phyloP scores from a whole-genome alignment of 768 basidiomycete species.

The Auricularia auricula-judae region DNA sequence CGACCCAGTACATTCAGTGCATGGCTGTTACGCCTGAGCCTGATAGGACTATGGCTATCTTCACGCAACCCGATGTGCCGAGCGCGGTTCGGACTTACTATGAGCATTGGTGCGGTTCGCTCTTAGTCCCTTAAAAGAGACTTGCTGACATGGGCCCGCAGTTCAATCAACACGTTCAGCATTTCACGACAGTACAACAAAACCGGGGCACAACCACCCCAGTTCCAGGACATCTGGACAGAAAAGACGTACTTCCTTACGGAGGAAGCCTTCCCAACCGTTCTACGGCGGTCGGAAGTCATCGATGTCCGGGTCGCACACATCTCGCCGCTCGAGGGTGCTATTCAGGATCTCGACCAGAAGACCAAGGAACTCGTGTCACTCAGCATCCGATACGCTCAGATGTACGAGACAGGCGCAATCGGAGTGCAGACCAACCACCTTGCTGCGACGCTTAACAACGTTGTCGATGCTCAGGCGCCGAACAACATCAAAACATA shows the following conservation, averaged over 20 bases:
- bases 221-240: conserved; percentile 52
- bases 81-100: conserved; percentile 74
- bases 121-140: too few species aligned
- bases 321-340: conserved; percentile 77
- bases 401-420: conserved; percentile 60
- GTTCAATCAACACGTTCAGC: conserved; percentile 77
- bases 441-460: conserved; percentile 78
- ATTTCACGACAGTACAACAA: conserved; percentile 60
- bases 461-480: conserved; percentile 70
- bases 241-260: conserved; percentile 85
- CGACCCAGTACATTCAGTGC: conserved; percentile 81
- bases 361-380: conserved; percentile 69
- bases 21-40: conserved; percentile 79
- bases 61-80: conserved; percentile 77
- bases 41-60: conserved; percentile 62
- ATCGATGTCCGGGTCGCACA: conserved; percentile 57
- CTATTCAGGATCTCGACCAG: conserved; percentile 67
- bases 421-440: conserved; percentile 56
- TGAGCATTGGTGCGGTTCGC: conserved; percentile 55
- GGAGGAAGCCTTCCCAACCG: conserved; percentile 84
- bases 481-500: conserved; percentile 72
- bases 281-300: conserved; percentile 82
- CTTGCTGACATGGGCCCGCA: conserved; percentile 18
- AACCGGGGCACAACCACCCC: conserved; percentile 40
- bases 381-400: conserved; percentile 59